Evolutionary conservation across 176 grass and related monocot genomes (phyloP), one percentile per base, ranked within the genome.

Genomic region (Cenchrus fungigraminus): DNA sequence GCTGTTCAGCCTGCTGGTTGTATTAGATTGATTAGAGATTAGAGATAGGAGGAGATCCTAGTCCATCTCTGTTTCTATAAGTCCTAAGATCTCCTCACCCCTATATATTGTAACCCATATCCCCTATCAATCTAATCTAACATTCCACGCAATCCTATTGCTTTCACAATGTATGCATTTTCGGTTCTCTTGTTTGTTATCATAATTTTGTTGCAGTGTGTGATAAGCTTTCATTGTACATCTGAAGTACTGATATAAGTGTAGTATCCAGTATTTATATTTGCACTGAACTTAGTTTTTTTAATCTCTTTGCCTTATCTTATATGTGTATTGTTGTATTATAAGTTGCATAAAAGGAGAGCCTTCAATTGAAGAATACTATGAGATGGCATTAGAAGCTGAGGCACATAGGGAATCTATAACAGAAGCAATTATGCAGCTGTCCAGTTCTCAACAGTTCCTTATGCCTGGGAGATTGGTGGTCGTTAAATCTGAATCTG

Each of bases 291-390:
- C 52, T 62, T 84, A 52, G 17, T 72, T 84, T 22, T 82, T 47
- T 66, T 31, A 82, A 22, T 58, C 5, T 79, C 42, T 9, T 80
- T 74, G 31, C 52, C n/a, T 74, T 29, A 60, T 73, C 17, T 66
- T 51, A 22, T 60, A 69, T 31, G 29, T 89, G 55, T 44, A 34
- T 91, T 87, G 79, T 68, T 79, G 0, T 86, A 85, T 90, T 28
- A 10, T 74, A 77, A 95, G 96, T 64, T 98, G 96, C 84, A 95
- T 98, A 88, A 98, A 98, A 89, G 96, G 96, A 72, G 96, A 95
- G 60, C 87, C 96, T 73, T 78, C 91, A 47, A 92, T 98, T 80
- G 96, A 98, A 89, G 93, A 95, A 76, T 98, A 98, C 79, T 98
- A 92, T 6, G 87, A 83, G 68, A 88, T 92, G 89, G 64, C 60